Evolutionary conservation across 2,329 filamentous ascomycete genomes (phyloP).

Genomic region (Hypoxylon sp.): DNA sequence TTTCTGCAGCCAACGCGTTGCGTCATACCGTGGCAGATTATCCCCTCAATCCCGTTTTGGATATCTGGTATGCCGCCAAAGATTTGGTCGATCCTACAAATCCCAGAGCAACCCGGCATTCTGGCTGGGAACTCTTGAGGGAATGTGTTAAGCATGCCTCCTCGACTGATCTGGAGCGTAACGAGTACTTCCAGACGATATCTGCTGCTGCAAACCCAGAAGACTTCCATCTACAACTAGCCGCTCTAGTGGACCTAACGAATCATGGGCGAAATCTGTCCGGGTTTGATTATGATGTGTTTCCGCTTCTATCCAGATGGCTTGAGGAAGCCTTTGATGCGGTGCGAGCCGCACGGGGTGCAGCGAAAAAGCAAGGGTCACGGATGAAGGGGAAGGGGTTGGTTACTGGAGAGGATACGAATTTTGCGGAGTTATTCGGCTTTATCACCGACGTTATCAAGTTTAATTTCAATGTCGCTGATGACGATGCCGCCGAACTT

Average conservation of each 20-base stretch:
- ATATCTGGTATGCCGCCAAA: conserved; percentile 77
- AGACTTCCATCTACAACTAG: conserved; percentile 77
- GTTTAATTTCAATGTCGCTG: conserved; percentile 79
- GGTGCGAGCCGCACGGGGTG: conserved; percentile 65
- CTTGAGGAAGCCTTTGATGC: conserved; percentile 69
- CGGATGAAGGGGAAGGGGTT: conserved; percentile 61
- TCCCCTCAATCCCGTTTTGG: conserved; percentile 70
- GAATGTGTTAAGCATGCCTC: conserved; percentile 75
- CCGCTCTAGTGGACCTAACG: conserved; percentile 73
- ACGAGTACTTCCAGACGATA: conserved; percentile 75
- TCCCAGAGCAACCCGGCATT: conserved; percentile 65
- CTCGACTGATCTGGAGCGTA: conserved; percentile 76
- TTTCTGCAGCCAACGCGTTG: conserved; percentile 71
- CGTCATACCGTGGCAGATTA: conserved; percentile 71
- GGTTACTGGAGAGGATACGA: conserved; percentile 69
- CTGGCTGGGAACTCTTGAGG: conserved; percentile 76
- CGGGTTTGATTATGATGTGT: conserved; percentile 77
- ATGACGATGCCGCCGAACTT: conserved; percentile 71
- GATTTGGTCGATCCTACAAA: conserved; percentile 74
- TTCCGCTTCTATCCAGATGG: conserved; percentile 74
- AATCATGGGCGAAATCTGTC: conserved; percentile 73
- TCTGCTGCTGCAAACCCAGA: conserved; percentile 69
- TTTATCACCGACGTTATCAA: conserved; percentile 79
- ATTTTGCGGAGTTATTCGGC: conserved; percentile 74
- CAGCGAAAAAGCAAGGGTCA: conserved; percentile 65